Evolutionary conservation across 805 yeast species (phyloP).

Genomic region (Saccharomycopsis vini): DNA sequence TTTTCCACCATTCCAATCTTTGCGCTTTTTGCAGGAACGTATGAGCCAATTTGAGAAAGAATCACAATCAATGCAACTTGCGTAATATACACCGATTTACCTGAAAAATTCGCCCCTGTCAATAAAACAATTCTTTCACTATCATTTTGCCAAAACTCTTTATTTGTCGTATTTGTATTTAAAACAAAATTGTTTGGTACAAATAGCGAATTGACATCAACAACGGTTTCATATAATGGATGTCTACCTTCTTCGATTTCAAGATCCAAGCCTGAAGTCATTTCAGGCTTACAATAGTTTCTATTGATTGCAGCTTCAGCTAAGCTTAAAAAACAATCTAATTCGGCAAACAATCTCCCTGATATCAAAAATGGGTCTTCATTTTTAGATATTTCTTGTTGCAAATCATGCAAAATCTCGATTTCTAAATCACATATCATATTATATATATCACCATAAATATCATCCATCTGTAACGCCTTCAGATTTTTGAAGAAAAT

Average conservation of each 20-base stretch:
- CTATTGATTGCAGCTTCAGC: slow-evolving; percentile 25
- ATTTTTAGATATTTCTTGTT: slow-evolving; percentile 20
- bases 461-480: slow-evolving; percentile 28
- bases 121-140: slow-evolving; percentile 46
- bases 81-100: slow-evolving; percentile 67
- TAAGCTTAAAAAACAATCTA: slow-evolving; percentile 32
- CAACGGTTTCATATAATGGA: slow-evolving; percentile 35
- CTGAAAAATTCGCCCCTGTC: slow-evolving; percentile 86
- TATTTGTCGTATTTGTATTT: slow-evolving; percentile 26
- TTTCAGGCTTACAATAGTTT: slow-evolving; percentile 28
- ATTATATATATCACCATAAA: slow-evolving; percentile 36
- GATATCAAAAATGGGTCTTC: slow-evolving; percentile 18
- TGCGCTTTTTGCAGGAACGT: slow-evolving; percentile 56
- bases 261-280: slow-evolving; percentile 24
- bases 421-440: slow-evolving; percentile 33
- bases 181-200: slow-evolving; percentile 35
- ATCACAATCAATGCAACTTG: slow-evolving; percentile 64
- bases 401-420: slow-evolving; percentile 31
- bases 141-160: slow-evolving; percentile 19
- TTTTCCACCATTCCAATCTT: slow-evolving; percentile 57
- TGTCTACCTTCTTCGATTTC: slow-evolving; percentile 37
- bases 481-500: slow-evolving; percentile 29
- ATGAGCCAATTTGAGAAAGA: slow-evolving; percentile 71
- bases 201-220: slow-evolving; percentile 24
- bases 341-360: slow-evolving; percentile 26